Percentiles rank a stretch among this genome's conserved stretches.
Evolutionary conservation across 768 basidiomycete species (phyloP).

Genomic region (Collybia mongolica): DNA sequence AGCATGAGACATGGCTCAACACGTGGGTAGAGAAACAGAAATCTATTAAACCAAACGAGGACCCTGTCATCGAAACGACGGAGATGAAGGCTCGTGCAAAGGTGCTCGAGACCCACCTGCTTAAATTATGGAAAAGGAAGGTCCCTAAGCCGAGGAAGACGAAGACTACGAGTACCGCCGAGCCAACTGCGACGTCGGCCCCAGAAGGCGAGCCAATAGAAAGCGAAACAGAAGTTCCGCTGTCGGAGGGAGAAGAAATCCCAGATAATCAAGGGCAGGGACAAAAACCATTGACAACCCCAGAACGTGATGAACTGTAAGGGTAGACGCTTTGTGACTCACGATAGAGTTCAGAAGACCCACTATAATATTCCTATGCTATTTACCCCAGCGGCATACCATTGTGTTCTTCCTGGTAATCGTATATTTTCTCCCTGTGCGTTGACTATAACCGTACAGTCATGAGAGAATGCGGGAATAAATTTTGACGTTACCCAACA

Average conservation of each 20-base stretch:
- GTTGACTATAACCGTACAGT: too few species aligned
- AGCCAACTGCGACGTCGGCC: constrained; percentile 18
- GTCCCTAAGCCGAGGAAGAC: constrained; percentile 62
- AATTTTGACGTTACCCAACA: too few species aligned
- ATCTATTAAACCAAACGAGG: constrained; percentile 64
- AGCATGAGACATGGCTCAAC: constrained; percentile 83
- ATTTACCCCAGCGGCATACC: neutral
- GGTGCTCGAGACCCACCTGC: constrained; percentile 73
- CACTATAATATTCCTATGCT: neutral
- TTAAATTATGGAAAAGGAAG: constrained; percentile 67
- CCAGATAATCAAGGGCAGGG: constrained; percentile 7
- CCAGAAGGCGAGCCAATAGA: constrained; percentile 10
- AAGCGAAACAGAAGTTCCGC: constrained; percentile 3
- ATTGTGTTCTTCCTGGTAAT: too few species aligned
- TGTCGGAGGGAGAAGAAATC: constrained; percentile 9
- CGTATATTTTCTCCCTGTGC: too few species aligned
- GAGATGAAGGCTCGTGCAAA: constrained; percentile 87
- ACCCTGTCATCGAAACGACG: constrained; percentile 81
- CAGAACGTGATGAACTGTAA: constrained; percentile 17
- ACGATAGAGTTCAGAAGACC: neutral
- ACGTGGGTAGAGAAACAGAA: constrained; percentile 84
- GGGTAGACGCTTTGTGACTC: neutral
- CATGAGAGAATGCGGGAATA: too few species aligned
- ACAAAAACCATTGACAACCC: constrained; percentile 11
- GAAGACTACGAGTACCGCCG: constrained; percentile 30